Evolutionary conservation across 139 green algal genomes (phyloP), one percentile per base, ranked within the genome.

Genomic region (Microglena sp.): DNA sequence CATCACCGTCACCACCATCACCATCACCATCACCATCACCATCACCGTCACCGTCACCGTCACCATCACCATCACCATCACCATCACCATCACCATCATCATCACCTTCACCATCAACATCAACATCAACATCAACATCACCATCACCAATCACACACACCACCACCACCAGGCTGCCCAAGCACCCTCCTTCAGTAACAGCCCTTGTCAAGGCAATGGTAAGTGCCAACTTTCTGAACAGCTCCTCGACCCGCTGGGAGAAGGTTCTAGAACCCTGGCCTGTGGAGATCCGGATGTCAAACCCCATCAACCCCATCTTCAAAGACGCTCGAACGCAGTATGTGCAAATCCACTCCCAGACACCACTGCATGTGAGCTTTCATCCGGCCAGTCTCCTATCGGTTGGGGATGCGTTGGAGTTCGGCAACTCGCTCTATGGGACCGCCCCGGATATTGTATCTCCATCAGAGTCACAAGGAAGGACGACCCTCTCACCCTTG

Each of bases 381-480:
- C 87, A 91, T 71, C 87, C 87, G 4, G 80, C 86, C 1, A 75
- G 67, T 8, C 78, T 94, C 45, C 77, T 94, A 3, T 86, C 79
- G 28, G 33, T 94, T 27, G 87, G 87, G 2, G 87, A 94, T 45
- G 55, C 56, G 29, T 55, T 87, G 11, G 77, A 80, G 1, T 91
- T 93, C 65, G n/a, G n/a, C n/a, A n/a, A n/a, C n/a, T n/a, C n/a
- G n/a, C n/a, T n/a, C n/a, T n/a, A n/a, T n/a, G n/a, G n/a, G n/a
- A n/a, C n/a, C n/a, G n/a, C n/a, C n/a, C n/a, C n/a, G n/a, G n/a
- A n/a, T n/a, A n/a, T n/a, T n/a, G n/a, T n/a, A n/a, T n/a, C n/a
- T n/a, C n/a, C n/a, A n/a, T n/a, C n/a, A n/a, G n/a, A n/a, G n/a
- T n/a, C n/a, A n/a, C n/a, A n/a, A n/a, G n/a, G n/a, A n/a, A n/a